phyloP scores from a whole-genome alignment of 163 green algal genomes.

The Volvox carteri region DNA sequence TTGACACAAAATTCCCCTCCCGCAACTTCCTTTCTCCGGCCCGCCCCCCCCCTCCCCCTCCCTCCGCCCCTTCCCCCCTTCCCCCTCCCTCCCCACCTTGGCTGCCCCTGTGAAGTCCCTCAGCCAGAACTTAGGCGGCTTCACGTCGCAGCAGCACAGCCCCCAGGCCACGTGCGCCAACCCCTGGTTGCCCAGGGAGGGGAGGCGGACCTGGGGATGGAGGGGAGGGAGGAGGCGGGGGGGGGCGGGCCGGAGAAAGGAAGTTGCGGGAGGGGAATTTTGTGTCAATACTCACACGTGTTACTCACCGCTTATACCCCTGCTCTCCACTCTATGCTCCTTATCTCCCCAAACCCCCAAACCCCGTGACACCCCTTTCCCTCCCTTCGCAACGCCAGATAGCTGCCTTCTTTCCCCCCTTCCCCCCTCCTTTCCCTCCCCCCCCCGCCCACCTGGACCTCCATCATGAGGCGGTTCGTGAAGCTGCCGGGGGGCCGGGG shows the following conservation, averaged over 20 bases:
- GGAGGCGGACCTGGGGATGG: slow-evolving; percentile 11
- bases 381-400: background rate
- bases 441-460: slow-evolving; percentile 38
- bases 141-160: background rate
- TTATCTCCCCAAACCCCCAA: background rate
- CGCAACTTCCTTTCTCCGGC: too few relatives aligned
- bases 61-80: background rate
- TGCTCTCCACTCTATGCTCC: too few relatives aligned
- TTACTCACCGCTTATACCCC: too few relatives aligned
- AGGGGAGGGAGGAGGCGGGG: background rate
- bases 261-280: too few relatives aligned
- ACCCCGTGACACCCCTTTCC: background rate
- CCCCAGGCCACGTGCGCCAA: slow-evolving; percentile 50
- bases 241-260: too few relatives aligned
- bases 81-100: background rate
- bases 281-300: too few relatives aligned
- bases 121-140: slow-evolving; percentile 42
- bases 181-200: background rate
- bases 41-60: too few relatives aligned
- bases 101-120: slow-evolving; percentile 7
- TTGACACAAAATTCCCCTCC: too few relatives aligned
- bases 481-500: background rate
- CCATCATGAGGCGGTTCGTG: slow-evolving; percentile 19
- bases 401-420: background rate
- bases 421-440: background rate